phyloP scores from a whole-genome alignment of 1,284 basidiomycete genomes.

The Microstroma glucosiphilum region DNA sequence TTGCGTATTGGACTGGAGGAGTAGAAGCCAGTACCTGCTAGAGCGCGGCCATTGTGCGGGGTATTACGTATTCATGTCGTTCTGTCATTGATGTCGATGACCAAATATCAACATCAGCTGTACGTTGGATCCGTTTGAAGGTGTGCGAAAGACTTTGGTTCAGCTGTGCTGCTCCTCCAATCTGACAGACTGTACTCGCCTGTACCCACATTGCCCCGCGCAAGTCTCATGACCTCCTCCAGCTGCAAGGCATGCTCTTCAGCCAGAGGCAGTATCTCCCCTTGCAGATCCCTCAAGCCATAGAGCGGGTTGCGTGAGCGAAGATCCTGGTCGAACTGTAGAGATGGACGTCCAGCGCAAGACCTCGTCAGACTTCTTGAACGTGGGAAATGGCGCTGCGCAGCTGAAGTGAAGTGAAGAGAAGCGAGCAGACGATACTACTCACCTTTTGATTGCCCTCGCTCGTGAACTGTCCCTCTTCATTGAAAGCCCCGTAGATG shows the following conservation, averaged over 20 bases:
- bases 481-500: constrained; percentile 34
- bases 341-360: neutral
- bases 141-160: too few relatives aligned
- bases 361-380: neutral
- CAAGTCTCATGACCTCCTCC: constrained; percentile 21
- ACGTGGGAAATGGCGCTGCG: neutral
- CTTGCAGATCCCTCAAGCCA: constrained; percentile 28
- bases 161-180: too few relatives aligned
- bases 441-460: constrained; percentile 22
- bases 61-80: too few relatives aligned
- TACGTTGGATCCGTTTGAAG: too few relatives aligned
- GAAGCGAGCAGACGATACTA: neutral
- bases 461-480: constrained; percentile 19
- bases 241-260: constrained; percentile 22
- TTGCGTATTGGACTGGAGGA: too few relatives aligned
- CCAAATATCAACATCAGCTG: too few relatives aligned
- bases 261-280: constrained; percentile 22
- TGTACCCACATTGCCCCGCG: constrained; percentile 23
- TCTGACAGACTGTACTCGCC: too few relatives aligned
- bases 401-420: neutral
- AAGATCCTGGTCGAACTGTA: constrained; percentile 25
- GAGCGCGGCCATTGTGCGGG: too few relatives aligned
- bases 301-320: constrained; percentile 20
- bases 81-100: too few relatives aligned
- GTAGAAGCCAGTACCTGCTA: too few relatives aligned